Conservation (phyloP, 805 yeast genomes). For the Nakazawaea anatomiae region DNA sequence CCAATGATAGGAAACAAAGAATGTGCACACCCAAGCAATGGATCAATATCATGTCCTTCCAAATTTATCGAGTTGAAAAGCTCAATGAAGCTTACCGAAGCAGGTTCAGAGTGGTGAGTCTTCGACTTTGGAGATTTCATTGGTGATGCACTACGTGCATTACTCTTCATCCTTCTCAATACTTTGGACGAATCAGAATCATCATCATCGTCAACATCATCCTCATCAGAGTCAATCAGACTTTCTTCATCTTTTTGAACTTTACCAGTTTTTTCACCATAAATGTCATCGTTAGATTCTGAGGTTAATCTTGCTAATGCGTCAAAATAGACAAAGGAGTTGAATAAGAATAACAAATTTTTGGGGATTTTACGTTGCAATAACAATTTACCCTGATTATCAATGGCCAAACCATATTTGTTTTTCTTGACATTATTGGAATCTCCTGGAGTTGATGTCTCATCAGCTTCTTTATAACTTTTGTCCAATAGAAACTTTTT, state of each 20-base stretch:
- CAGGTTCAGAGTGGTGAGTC: slow-evolving; percentile 16
- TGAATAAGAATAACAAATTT: slow-evolving; percentile 46
- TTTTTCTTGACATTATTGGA: background rate
- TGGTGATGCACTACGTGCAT: slow-evolving; percentile 12
- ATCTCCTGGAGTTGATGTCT: background rate
- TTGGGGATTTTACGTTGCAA: slow-evolving; percentile 25
- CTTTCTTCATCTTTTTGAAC: background rate
- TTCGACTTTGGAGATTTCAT: background rate
- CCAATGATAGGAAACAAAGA: slow-evolving; percentile 60
- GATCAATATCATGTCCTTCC: slow-evolving; percentile 45
- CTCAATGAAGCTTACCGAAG: slow-evolving; percentile 25
- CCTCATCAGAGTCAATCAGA: slow-evolving; percentile 1
- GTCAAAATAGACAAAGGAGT: slow-evolving; percentile 65
- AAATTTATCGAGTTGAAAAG: slow-evolving; percentile 31
- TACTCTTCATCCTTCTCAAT: slow-evolving; percentile 11
- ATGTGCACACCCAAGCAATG: slow-evolving; percentile 63
- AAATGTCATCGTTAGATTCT: slow-evolving; percentile 33
- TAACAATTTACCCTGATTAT: slow-evolving; percentile 1
- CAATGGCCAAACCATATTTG: slow-evolving; percentile 1
- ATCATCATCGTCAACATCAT: background rate
- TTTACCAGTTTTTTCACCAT: slow-evolving; percentile 9
- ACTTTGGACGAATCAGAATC: slow-evolving; percentile 1
- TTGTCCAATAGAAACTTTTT: slow-evolving; percentile 7
- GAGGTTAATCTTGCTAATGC: slow-evolving; percentile 63
- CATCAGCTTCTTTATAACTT: slow-evolving; percentile 1